Base-by-base conservation (phyloP, 352 stramenopile species). In the Globisporangium sylvaticum region DNA sequence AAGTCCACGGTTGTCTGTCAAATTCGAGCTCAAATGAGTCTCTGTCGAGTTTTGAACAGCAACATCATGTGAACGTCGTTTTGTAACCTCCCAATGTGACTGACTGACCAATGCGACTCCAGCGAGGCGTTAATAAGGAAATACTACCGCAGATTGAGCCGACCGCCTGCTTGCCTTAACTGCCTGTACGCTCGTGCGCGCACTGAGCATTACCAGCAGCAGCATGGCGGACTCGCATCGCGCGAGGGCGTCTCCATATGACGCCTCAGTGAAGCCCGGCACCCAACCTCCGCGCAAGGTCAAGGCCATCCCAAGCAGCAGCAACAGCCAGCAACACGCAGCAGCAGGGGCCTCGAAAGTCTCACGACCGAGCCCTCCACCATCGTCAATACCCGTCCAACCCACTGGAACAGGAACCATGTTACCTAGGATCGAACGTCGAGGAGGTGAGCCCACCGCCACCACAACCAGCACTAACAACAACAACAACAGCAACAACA, bases 371-470 rank as follows among this genome's bases (percentile, higher is more conserved):
- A 72, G 68, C 9, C 31, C 65, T 9, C 25, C 56, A 27, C 57
- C 64, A 25, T 58, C 71, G 18, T 44, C 37, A 37, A 7, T 48
- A 58, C 18, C 29, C 20, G 37, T 22, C 6, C 60, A 32, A 31
- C n/a, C 61, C 22, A 3, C 42, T n/a, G 32, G 42, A 14, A 57
- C 58, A 25, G n/a, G 55, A 4, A 81, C 76, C 0, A 61, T 84
- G 24, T 64, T 87, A 29, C 77, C 79, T 6, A 66, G 60, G 57
- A 84, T 87, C 31, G 68, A 84, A 58, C 65, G 71, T 2, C 61
- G 68, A 5, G 50, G 68, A 12, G 50, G 62, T 1, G 66, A 67
- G n/a, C 12, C 18, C 22, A 60, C 37, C 18, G 37, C 14, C 14
- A 20, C 4, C 18, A 18, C 1, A 9, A n/a, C n/a, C n/a, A n/a